phyloP scores from a whole-genome alignment of 2,329 filamentous ascomycete species.

The Niveomyces coronatus region DNA sequence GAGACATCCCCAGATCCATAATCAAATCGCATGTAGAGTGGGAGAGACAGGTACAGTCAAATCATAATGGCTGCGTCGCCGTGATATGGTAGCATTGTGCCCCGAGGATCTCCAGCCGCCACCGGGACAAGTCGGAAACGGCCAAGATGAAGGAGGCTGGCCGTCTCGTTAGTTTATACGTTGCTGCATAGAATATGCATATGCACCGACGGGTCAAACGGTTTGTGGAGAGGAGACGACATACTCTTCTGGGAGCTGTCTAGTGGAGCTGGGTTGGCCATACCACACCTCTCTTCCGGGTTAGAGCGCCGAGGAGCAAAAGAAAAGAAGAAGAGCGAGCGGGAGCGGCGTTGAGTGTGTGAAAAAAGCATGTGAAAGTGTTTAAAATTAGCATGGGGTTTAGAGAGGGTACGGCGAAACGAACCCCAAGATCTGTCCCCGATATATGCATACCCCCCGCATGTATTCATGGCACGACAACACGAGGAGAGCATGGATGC shows the following conservation, averaged over 20 bases:
- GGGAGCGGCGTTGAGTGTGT: too few species aligned
- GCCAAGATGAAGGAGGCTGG: too few species aligned
- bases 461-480: too few species aligned
- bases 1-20: background rate
- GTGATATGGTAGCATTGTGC: background rate
- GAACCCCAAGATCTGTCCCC: too few species aligned
- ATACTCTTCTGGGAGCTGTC: too few species aligned
- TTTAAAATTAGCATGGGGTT: background rate
- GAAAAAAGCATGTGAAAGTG: conserved; percentile 6
- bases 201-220: too few species aligned
- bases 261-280: background rate
- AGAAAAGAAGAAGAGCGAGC: background rate
- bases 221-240: too few species aligned
- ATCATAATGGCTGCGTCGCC: background rate
- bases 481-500: too few species aligned
- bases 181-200: too few species aligned
- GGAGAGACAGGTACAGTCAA: background rate
- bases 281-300: background rate
- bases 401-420: too few species aligned
- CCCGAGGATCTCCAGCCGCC: conserved; percentile 1
- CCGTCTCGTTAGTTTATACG: too few species aligned
- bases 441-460: too few species aligned
- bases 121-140: conserved; percentile 8
- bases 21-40: background rate
- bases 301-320: conserved; percentile 3